Percentiles rank a stretch among this genome's conserved stretches.
Evolutionary conservation across 2,329 filamentous ascomycete genomes (phyloP).

Genomic region (Calonectria ilicicola): DNA sequence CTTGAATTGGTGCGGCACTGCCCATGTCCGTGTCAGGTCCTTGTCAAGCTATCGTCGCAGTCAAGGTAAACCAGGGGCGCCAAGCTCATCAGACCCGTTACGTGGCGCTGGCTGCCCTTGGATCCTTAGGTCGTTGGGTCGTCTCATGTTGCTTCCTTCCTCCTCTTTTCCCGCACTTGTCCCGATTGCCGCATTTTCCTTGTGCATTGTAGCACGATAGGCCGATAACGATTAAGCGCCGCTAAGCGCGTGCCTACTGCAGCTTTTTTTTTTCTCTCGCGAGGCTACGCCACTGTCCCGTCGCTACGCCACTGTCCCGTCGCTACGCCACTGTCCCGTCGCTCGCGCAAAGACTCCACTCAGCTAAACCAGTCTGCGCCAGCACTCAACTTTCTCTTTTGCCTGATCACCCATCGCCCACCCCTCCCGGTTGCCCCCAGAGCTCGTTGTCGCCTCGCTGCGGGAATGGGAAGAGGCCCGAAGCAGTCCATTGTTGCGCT

Average conservation of each 20-base stretch:
- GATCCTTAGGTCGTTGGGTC: background rate
- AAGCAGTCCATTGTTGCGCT: conserved; percentile 51
- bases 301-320: too few species aligned
- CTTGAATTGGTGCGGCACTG: conserved; percentile 3
- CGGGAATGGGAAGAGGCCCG: conserved; percentile 53
- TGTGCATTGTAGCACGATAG: background rate
- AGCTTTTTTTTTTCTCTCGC: conserved; percentile 5
- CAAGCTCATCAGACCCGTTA: background rate
- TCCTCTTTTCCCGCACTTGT: conserved; percentile 17
- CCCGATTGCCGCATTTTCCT: conserved; percentile 3
- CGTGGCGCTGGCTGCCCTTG: conserved; percentile 6
- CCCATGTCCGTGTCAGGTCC: conserved; percentile 2
- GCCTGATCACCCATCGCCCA: conserved; percentile 8
- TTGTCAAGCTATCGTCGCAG: conserved; percentile 7
- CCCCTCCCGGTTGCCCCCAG: background rate
- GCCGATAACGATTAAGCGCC: conserved; percentile 17
- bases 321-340: conserved; percentile 11
- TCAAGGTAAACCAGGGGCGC: conserved; percentile 6
- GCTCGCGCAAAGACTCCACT: conserved; percentile 23
- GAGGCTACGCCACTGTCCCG: conserved; percentile 9
- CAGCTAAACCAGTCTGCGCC: conserved; percentile 19
- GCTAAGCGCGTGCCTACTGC: background rate
- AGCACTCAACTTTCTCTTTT: conserved; percentile 17
- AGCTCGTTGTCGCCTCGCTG: conserved; percentile 18
- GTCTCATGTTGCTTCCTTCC: conserved; percentile 12